Evolutionary conservation across 2,329 filamentous ascomycete species (phyloP).

Genomic region (Diatrype stigma): DNA sequence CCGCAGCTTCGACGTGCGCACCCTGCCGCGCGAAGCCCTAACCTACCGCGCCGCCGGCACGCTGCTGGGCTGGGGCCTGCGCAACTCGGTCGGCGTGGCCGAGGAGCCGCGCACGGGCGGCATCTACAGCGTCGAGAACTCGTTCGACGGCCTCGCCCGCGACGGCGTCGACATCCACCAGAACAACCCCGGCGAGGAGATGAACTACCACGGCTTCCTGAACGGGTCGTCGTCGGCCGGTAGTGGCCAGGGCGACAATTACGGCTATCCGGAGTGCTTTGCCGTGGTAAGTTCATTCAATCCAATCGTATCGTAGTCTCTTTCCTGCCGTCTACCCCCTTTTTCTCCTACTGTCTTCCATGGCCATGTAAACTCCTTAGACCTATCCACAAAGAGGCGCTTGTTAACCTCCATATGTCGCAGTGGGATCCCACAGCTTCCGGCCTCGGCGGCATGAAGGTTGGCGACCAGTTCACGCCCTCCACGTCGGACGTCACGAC

Average conservation of each 20-base stretch:
- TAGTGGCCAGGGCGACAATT: conserved; percentile 41
- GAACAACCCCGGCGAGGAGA: conserved; percentile 68
- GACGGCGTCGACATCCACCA: conserved; percentile 56
- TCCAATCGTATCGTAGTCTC: too few relatives aligned
- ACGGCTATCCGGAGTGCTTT: conserved; percentile 68
- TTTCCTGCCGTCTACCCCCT: too few relatives aligned
- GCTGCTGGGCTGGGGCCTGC: conserved; percentile 62
- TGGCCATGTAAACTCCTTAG: too few relatives aligned
- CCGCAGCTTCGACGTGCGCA: conserved; percentile 48
- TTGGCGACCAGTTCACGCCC: conserved; percentile 47
- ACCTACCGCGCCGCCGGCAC: conserved; percentile 46
- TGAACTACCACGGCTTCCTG: conserved; percentile 65
- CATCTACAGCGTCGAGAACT: conserved; percentile 64
- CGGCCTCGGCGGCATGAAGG: conserved; percentile 32
- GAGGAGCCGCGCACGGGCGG: conserved; percentile 52
- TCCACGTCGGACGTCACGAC: conserved; percentile 26
- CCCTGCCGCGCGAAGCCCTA: conserved; percentile 16
- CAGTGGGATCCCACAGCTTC: conserved; percentile 55
- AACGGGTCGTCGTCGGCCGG: conserved; percentile 22
- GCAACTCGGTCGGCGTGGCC: conserved; percentile 67
- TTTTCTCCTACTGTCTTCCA: too few relatives aligned
- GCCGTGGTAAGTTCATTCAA: too few relatives aligned
- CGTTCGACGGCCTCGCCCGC: conserved; percentile 59
- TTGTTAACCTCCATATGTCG: too few relatives aligned
- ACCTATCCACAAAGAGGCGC: too few relatives aligned